A percentile compares a stretch with the other conserved stretches of the same genome.
These are phyloP conservation scores for Penium margaritaceum DNA, from an alignment of 139 green algal genomes.

Conservation along the genomic window DNA sequence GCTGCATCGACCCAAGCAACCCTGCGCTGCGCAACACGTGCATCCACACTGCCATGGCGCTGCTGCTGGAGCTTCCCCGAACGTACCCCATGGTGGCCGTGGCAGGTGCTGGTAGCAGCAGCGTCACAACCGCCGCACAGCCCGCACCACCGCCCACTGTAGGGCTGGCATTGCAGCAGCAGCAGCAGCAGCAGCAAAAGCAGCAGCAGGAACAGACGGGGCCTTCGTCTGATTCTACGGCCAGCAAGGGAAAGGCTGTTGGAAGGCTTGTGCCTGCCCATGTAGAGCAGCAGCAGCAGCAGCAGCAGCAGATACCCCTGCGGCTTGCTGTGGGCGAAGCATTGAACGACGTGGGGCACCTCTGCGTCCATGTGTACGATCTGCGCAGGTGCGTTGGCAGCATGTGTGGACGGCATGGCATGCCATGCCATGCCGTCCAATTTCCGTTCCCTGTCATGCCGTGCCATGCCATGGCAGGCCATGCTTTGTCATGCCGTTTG, in stretches of 20 bases:
- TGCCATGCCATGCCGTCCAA: background rate
- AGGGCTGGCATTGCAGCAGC: no score
- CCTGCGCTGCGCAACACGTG: slow-evolving; percentile 15
- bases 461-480: background rate
- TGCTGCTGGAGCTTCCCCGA: slow-evolving; percentile 23
- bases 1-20: slow-evolving; percentile 22
- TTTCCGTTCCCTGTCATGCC: background rate
- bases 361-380: slow-evolving; percentile 28
- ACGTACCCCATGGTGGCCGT: slow-evolving; percentile 25
- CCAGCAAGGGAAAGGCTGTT: no score
- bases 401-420: background rate
- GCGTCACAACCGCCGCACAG: no score
- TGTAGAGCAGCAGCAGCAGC: no score
- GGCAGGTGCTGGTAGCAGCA: no score
- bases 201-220: no score
- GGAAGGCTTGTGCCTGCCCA: no score
- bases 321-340: slow-evolving; percentile 29
- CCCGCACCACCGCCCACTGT: no score
- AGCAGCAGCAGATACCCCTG: no score
- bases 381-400: slow-evolving; percentile 13
- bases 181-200: no score
- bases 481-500: background rate
- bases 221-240: no score
- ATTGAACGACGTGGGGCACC: slow-evolving; percentile 3
- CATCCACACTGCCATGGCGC: slow-evolving; percentile 34